Base-by-base conservation (phyloP, 169 alveolate species). In the Plasmodium knowlesi region DNA sequence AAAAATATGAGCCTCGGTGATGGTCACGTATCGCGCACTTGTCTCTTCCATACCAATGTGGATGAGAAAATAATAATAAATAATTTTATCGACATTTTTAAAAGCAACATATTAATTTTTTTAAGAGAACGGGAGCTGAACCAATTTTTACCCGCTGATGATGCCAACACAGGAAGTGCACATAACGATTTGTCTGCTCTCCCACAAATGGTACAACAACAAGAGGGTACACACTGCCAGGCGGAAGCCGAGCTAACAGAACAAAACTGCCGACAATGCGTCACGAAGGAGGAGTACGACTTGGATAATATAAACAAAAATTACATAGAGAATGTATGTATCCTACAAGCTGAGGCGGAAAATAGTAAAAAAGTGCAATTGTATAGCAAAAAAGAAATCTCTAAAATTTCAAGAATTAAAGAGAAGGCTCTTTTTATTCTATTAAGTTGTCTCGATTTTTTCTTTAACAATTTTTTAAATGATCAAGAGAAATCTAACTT, bases 81-180 rank as follows among this genome's bases (percentile, higher is more conserved):
- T 53, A 88, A 88, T 88, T 88, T 88, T 61, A 57, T 88, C 22
- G 94, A 88, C 72, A 88, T 88, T 34, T 88, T 88, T 79, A 88
- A 88, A 88, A 88, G 89, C 50, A 53, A 88, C 37, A 78, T 88
- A 54, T 61, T 88, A 41, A 57, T 32, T 43, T 88, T 41, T 79
- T 79, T 88, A 79, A 88, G 70, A 78, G 93, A 67, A 43, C 8
- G 30, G 28, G 83, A 83, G 9, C 30, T 41, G 43, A 37, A 46
- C 30, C 70, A 86, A 16, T 2, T n/a, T 12, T 12, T 22, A 74
- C 22, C 46, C 19, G 6, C 22, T 5, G 61, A 34, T 3, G 71
- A 25, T 28, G 72, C 14, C 41, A 16, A 3, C 0, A 41, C 57
- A 12, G 34, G 34, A 4, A 70, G 83, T 83, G 74, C 28, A 5